Evolutionary conservation across 257 asterid genomes (phyloP), one percentile per base, ranked within the genome.

Genomic region (Cordia subcordata): DNA sequence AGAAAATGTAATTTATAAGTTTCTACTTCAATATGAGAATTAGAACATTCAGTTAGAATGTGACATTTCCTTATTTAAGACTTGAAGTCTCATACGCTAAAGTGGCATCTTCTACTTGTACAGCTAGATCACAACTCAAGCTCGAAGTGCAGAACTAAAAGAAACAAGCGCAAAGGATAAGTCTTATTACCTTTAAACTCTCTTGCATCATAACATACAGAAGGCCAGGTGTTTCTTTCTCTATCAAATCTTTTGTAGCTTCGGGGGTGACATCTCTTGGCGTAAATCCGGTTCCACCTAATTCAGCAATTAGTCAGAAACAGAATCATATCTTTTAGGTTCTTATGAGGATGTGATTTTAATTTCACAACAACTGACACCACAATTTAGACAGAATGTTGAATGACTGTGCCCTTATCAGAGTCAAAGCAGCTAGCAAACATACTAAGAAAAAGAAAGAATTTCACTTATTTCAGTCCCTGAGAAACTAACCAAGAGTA

Each of bases 251-350:
- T 74, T 92, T 92, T 19, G 99, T 92, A 59, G 99, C 99, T 82
- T 92, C 99, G 0, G 99, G 99, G 8, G 99, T 92, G 49, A 88
- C 96, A 65, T 92, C 99, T 71, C 97, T 79, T 35, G 97, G 97
- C 58, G 97, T 81, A 65, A 73, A 92, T 57, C 99, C 99, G 58
- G 99, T 92, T 70, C 99, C 99, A 72, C 99, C 99, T 92, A 63
- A 60, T 64, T 55, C 56, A 52, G 64, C 53, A 42, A 42, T 42
- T 42, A 10, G 47, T 42, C 4, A 42, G 47, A 42, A 14, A 42
- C 15, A 11, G 15, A 14, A 42, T 27, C 35, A 1, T 6, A 27
- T 27, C 35, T 27, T 27, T 27, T 27, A 27, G n/a, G n/a, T n/a
- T n/a, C n/a, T n/a, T n/a, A n/a, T n/a, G n/a, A 27, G 35, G 35